Conservation (phyloP, 805 yeast species). For the Saturnispora silvae region DNA sequence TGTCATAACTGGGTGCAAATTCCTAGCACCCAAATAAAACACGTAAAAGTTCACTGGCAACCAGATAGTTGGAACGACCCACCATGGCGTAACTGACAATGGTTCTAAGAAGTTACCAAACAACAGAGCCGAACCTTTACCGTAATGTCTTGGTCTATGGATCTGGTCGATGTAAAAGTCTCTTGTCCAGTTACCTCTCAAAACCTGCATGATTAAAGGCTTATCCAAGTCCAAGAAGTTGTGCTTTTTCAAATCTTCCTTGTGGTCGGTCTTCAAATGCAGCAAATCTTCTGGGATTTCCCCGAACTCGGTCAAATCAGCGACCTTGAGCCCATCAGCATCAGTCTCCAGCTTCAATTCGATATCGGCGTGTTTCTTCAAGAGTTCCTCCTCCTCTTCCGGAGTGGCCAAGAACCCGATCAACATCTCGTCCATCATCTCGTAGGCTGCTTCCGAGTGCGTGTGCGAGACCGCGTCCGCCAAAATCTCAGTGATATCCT, state of each 20-base stretch:
- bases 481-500: constrained; percentile 61
- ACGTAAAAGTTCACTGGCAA: constrained; percentile 65
- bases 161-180: constrained; percentile 93
- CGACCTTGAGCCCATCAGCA: constrained; percentile 19
- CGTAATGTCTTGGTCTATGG: constrained; percentile 96
- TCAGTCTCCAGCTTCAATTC: constrained; percentile 28
- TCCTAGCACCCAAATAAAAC: constrained; percentile 45
- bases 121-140: constrained; percentile 90
- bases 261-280: constrained; percentile 68
- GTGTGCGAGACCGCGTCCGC: constrained; percentile 60
- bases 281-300: constrained; percentile 68
- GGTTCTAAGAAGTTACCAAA: constrained; percentile 96
- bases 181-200: constrained; percentile 64
- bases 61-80: constrained; percentile 82
- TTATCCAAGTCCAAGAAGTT: constrained; percentile 76
- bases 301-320: constrained; percentile 46
- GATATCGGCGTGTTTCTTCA: constrained; percentile 43
- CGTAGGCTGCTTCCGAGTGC: constrained; percentile 83
- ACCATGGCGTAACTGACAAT: constrained; percentile 86
- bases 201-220: constrained; percentile 75
- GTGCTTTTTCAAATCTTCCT: constrained; percentile 62
- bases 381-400: constrained; percentile 63
- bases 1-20: constrained; percentile 37
- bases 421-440: constrained; percentile 72
- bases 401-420: constrained; percentile 77